Evolutionary conservation across 371 early-diverging fungal genomes (phyloP), one percentile per base, ranked within the genome.

Genomic region (Rhizomucor pusillus): DNA sequence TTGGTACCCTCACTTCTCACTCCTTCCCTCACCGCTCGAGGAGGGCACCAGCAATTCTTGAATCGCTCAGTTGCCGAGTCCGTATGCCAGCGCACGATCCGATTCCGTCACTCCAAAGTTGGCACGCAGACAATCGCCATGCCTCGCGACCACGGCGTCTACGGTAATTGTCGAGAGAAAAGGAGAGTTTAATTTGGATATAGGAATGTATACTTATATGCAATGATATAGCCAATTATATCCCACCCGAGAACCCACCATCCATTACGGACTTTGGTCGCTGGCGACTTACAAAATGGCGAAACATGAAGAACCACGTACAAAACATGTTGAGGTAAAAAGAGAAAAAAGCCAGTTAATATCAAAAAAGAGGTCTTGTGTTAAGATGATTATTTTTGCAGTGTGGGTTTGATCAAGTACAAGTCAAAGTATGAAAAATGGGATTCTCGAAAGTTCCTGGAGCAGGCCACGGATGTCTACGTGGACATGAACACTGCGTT

Each of bases 401-500:
- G 79, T 60, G 71, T 78, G 19, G 79, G 75, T 61, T 55, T 78
- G 43, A 68, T 78, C 19, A 78, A 78, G 36, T 67, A 75, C 57
- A 72, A 75, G 47, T 78, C 79, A 41, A 62, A 71, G 54, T 78
- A 65, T 51, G 79, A 78, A 37, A 75, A 72, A 19, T 78, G 79
- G 79, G 72, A 78, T 43, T 73, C 79, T 24, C 62, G 55, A 14
- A 67, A 71, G 29, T 83, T 83, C 59, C 56, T 83, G 66, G 63
- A 71, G 19, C 63, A 75, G 50, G 87, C 87, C 0, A 81, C 83
- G 54, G 77, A 78, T 49, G 74, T 83, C 9, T 86, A 86, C 65
- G 80, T 79, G 48, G 72, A 75, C 45, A 87, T 89, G 89, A 89
- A 89, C 53, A 84, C 81, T 62, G 86, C 87, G 6, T 89, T 83